Percentiles rank a stretch among this genome's conserved stretches.
Conservation (phyloP, 1,284 basidiomycete genomes). For the Exsudoporus floridanus region DNA sequence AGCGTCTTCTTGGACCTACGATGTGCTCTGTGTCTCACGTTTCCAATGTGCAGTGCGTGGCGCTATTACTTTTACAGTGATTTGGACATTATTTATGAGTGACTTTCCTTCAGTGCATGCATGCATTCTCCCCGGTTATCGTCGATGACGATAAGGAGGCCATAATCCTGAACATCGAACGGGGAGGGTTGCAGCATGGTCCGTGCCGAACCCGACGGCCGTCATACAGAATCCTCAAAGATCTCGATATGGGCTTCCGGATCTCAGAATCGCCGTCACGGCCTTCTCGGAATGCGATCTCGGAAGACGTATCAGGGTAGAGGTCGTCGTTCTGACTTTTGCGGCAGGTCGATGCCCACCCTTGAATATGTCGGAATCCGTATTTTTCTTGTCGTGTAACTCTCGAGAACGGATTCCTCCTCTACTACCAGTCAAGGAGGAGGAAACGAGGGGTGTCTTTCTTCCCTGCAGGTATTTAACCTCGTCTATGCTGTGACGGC, state of each 20-base stretch:
- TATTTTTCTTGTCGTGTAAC: background rate
- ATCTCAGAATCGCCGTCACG: constrained; percentile 5
- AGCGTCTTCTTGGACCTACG: constrained; percentile 55
- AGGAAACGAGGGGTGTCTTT: constrained; percentile 6
- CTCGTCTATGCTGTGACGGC: background rate
- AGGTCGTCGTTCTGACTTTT: constrained; percentile 13
- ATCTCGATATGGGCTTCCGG: background rate
- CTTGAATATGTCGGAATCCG: background rate
- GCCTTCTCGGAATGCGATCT: constrained; percentile 3
- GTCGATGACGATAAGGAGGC: background rate
- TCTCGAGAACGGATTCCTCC: background rate
- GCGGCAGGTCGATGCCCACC: constrained; percentile 2
- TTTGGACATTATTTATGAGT: too few species aligned
- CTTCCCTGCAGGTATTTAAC: constrained; percentile 2
- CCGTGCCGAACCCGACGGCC: constrained; percentile 5
- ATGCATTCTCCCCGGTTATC: background rate
- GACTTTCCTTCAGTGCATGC: too few species aligned
- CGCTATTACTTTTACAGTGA: too few species aligned
- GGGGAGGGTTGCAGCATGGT: background rate
- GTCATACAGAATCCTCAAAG: constrained; percentile 7
- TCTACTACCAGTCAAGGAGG: constrained; percentile 5
- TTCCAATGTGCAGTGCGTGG: constrained; percentile 34
- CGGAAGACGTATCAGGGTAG: constrained; percentile 5
- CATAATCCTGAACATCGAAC: background rate
- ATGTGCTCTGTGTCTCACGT: constrained; percentile 46